Base-by-base conservation (phyloP, 2,329 filamentous ascomycete species). In the Shiraia bambusicola region DNA sequence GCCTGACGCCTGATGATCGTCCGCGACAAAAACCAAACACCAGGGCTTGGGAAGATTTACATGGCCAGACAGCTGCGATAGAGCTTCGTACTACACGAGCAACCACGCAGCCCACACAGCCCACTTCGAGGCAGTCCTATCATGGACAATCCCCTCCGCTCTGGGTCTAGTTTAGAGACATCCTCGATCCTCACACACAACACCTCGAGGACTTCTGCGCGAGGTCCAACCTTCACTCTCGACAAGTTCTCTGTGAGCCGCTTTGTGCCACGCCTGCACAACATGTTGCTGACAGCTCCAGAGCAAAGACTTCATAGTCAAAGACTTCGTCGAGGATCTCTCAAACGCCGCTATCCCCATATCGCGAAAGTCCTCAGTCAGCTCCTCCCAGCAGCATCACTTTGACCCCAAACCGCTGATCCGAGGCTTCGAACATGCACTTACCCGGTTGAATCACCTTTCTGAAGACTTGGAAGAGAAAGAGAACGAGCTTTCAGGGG, bases 361-460 rank as follows among this genome's bases (percentile, higher is more conserved):
- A 15, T 87, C 84, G 61, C 87, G 93, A 39, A 86, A 88, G 45
- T 96, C 91, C 11, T 83, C 81, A 6, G 78, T 80, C 24, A 59
- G 68, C 48, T 56, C 69, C 22, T 53, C 45, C 49, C 58, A 62
- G 47, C 50, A 62, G 47, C 50, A 66, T 48, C 63, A 77, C 4
- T 98, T 98, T 72, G 93, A 98, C 62, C 90, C 93, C 0, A 98
- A 98, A 71, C 94, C 93, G 24, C 76, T 98, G 57, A 98, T 98
- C 60, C 84, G 93, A 45, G 91, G 89, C 1, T 98, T 98, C 67
- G 93, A 98, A 66, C 75, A 82, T 66, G 83, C 83, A 17, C 70
- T 90, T 14, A 80, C 82, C 28, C 83, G 87, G 46, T 76, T 92
- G 33, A 83, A 81, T 34, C 74, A 76, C 16, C 77, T 92, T 11